Evolutionary conservation across 2,329 filamentous ascomycete genomes (phyloP), one percentile per base, ranked within the genome.

Genomic region (Neoscytalidium dimidiatum): DNA sequence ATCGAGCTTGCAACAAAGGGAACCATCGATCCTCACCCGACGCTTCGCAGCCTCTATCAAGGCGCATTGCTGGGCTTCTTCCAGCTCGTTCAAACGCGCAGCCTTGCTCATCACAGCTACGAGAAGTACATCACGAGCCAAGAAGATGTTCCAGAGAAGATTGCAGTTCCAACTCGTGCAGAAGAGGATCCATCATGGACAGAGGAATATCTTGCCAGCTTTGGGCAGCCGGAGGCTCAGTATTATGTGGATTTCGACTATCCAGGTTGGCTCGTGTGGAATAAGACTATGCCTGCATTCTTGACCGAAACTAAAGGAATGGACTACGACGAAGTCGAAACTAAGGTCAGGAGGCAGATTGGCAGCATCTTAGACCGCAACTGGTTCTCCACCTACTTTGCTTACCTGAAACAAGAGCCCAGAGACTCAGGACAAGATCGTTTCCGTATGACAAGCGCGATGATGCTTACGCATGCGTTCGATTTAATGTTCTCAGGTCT

Each of bases 201-300:
- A 0, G 78, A 89, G 63, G 86, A 89, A 26, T 96, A 92, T 73
- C 82, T 99, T 0, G 84, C 88, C 1, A 85, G 87, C 23, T 99
- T 99, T 75, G 88, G 89, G 9, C 85, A 90, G 53, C 88, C 90
- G 5, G 89, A 88, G 33, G 89, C 92, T 0, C 89, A 96, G 68
- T 97, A 96, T 76, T 96, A 94, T 75, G 88, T 98, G 51, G 95
- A 99, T 74, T 86, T 88, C 63, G 94, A 98, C 74, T 91, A 96
- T 74, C 92, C 94, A 4, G 95, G 95, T 33, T 99, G 96, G 96
- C 84, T 99, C 19, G 93, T 96, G 0, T 99, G 95, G 95, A 91
- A 90, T 61, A 92, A 95, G 77, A 88, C 85, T 33, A 94, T 98
- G 82, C 89, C 88, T 14, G 95, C 90, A 0, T 93, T 90, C 75